phyloP scores from a whole-genome alignment of 2,329 filamentous ascomycete species.

The Colletotrichum lentis region DNA sequence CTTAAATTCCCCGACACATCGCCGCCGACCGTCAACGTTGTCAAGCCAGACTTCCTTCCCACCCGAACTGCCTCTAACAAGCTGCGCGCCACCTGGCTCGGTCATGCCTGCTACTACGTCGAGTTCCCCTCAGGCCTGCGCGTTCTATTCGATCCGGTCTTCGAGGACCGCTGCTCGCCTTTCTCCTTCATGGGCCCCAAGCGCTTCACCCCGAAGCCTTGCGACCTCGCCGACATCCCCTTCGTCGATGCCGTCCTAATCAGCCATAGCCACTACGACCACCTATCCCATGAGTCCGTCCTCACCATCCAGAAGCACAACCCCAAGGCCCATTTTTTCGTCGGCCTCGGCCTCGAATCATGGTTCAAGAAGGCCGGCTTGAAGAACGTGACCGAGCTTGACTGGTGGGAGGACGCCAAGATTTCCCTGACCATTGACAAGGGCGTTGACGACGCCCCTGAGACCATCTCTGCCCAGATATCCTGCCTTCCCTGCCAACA shows the following conservation, averaged over 20 bases:
- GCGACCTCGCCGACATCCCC: conserved; percentile 79
- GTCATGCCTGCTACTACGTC: conserved; percentile 92
- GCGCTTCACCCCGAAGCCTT: conserved; percentile 80
- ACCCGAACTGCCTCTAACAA: conserved; percentile 62
- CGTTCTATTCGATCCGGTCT: conserved; percentile 93
- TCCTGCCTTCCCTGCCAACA: conserved; percentile 88
- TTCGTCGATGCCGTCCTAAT: conserved; percentile 80
- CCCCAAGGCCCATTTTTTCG: conserved; percentile 86
- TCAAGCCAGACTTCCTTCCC: conserved; percentile 71
- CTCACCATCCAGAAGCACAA: conserved; percentile 74
- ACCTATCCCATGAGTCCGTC: conserved; percentile 81
- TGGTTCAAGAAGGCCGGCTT: conserved; percentile 82
- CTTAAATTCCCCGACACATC: conserved; percentile 65
- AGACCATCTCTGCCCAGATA: conserved; percentile 73
- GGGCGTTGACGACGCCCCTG: conserved; percentile 40
- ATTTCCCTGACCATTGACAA: conserved; percentile 65
- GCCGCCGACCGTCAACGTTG: conserved; percentile 71
- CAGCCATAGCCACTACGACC: conserved; percentile 92
- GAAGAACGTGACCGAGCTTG: conserved; percentile 82
- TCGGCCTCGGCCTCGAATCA: conserved; percentile 79
- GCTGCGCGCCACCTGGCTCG: conserved; percentile 90
- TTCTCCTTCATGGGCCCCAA: conserved; percentile 75
- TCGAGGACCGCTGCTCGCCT: conserved; percentile 86
- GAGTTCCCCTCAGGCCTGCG: conserved; percentile 88
- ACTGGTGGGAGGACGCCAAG: conserved; percentile 92